Base-by-base conservation (phyloP, 805 yeast species). In the Cyberlindnera amylophila region DNA sequence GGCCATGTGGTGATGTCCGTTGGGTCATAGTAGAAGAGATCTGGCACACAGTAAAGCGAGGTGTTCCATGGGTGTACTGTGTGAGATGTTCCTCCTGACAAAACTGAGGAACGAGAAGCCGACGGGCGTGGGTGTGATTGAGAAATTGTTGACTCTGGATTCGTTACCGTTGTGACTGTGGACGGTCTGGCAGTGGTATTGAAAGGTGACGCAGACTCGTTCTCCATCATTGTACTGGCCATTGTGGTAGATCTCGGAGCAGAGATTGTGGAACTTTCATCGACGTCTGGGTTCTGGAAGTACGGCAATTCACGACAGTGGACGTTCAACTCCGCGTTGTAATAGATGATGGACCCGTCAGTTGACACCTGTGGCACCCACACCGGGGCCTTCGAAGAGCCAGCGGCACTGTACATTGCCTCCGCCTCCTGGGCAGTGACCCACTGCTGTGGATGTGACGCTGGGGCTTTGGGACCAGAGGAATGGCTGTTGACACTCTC, bases 291-390 rank as follows among this genome's bases (percentile, higher is more conserved):
- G 32, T 56, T 52, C 17, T 64, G 61, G 13, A 74, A 58, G 39
- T 77, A 61, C 0, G 93, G 91, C 30, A 81, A 54, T 12, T 75
- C 72, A 32, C 71, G 70, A 49, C 87, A 77, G 50, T 75, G 78
- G 1, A 82, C 65, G 50, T 81, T 74, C 39, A 85, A 62, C 27
- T 77, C 76, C 26, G 78, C 74, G 53, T 81, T 79, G 60, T 77
- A 80, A 61, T 71, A 85, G 7, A 82, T 63, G 13, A 80, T 59
- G 38, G 73, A 73, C 16, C 79, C 82, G 39, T 70, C 72, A 11
- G 69, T 66, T 1, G 82, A 74, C n/a, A 74, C 63, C 36, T 74
- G 71, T 0, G 88, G 84, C 0, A 80, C 59, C 90, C 91, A 84
- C 13, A 74, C 59, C 0, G 78, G 75, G 3, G 62, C 61, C 11